Evolutionary conservation across 2,329 filamentous ascomycete species (phyloP).

Genomic region (Scopulariopsis brevicaulis): DNA sequence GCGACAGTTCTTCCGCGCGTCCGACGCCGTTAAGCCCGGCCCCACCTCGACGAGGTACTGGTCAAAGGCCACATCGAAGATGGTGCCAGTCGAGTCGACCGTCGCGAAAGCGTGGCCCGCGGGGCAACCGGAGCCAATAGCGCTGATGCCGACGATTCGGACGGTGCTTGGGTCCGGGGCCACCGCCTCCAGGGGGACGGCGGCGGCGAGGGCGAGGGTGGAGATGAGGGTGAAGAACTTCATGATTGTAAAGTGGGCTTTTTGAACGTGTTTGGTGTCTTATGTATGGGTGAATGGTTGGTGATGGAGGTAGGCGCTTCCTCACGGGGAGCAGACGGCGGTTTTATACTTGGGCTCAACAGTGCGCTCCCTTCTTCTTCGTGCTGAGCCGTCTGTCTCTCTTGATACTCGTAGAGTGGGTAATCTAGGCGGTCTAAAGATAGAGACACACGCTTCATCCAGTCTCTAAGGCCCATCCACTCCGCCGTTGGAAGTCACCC

Average conservation of each 20-base stretch:
- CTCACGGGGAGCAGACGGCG: background rate
- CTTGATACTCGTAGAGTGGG: background rate
- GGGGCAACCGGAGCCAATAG: slow-evolving; percentile 13
- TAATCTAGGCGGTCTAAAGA: background rate
- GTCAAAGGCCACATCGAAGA: slow-evolving; percentile 13
- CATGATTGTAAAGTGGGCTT: background rate
- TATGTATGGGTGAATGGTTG: background rate
- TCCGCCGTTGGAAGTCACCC: background rate
- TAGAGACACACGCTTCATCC: background rate
- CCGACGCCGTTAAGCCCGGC: slow-evolving; percentile 9
- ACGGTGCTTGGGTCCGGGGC: slow-evolving; percentile 6
- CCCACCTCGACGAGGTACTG: slow-evolving; percentile 11
- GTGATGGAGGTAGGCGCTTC: background rate
- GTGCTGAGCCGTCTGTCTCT: background rate
- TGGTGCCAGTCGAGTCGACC: slow-evolving; percentile 13
- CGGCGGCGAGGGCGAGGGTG: slow-evolving; percentile 1
- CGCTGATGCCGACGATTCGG: slow-evolving; percentile 13
- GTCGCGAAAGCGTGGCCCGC: slow-evolving; percentile 13
- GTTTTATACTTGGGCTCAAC: background rate
- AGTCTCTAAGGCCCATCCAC: background rate
- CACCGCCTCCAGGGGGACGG: background rate
- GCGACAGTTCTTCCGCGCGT: slow-evolving; percentile 16
- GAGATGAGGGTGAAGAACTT: slow-evolving; percentile 3
- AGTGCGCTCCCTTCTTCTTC: background rate
- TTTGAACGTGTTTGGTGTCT: background rate